Conservation (phyloP, 2,329 filamentous ascomycete species). For the Hypoxylon sp. region DNA sequence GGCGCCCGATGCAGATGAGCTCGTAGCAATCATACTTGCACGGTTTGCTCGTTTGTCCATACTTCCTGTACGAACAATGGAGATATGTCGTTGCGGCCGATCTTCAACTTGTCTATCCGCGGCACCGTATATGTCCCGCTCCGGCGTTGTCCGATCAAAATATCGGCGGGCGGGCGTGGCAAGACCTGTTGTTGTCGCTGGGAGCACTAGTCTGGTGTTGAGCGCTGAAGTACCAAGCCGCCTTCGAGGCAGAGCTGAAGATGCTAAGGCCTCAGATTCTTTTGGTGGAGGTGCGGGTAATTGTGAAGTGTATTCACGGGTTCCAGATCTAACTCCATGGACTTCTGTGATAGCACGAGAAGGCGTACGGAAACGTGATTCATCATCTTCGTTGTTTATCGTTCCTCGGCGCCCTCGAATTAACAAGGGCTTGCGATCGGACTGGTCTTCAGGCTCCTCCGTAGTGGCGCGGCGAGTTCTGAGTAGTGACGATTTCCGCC, state of each 20-base stretch:
- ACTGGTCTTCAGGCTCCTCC: conserved; percentile 62
- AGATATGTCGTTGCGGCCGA: conserved; percentile 61
- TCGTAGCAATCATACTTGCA: conserved; percentile 59
- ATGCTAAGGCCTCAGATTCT: conserved; percentile 56
- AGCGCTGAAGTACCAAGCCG: conserved; percentile 66
- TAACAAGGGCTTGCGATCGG: conserved; percentile 60
- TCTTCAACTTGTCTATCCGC: conserved; percentile 60
- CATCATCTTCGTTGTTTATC: conserved; percentile 65
- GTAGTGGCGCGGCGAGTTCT: conserved; percentile 62
- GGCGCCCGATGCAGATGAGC: conserved; percentile 59
- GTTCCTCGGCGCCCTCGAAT: conserved; percentile 64
- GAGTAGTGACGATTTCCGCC: conserved; percentile 64
- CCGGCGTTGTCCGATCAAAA: conserved; percentile 62
- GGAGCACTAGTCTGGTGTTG: conserved; percentile 62
- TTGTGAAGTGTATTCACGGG: conserved; percentile 60
- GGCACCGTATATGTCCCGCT: conserved; percentile 58
- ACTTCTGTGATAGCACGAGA: conserved; percentile 73
- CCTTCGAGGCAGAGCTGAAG: conserved; percentile 67
- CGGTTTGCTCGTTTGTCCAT: conserved; percentile 61
- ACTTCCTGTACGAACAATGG: conserved; percentile 64
- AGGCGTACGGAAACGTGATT: conserved; percentile 67
- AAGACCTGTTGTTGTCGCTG: conserved; percentile 56
- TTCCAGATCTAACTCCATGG: conserved; percentile 55
- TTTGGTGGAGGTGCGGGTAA: conserved; percentile 55
- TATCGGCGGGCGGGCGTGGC: conserved; percentile 61